Evolutionary conservation across 768 basidiomycete species (phyloP).

Genomic region (Psilocybe subaeruginosa): DNA sequence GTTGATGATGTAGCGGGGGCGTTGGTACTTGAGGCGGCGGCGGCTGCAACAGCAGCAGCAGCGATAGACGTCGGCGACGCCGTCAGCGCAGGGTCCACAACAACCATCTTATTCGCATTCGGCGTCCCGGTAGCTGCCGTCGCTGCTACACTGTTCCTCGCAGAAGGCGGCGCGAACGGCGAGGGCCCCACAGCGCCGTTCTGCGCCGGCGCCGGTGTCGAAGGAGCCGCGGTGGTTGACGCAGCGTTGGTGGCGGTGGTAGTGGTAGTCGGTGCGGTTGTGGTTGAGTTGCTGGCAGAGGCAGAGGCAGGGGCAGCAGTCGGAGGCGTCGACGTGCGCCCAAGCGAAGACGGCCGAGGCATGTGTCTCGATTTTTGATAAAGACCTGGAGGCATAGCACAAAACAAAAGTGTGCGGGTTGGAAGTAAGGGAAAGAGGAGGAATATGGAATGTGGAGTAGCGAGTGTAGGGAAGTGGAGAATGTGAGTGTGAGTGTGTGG

Average conservation of each 20-base stretch:
- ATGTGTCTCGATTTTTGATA: conserved; percentile 85
- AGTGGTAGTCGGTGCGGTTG: not conserved
- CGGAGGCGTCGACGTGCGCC: conserved; percentile 37
- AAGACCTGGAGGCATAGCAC: conserved; percentile 56
- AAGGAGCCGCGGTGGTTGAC: conserved; percentile 24
- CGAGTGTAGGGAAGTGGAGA: too few relatives aligned
- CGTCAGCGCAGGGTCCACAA: conserved; percentile 4
- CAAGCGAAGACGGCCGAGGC: conserved; percentile 69
- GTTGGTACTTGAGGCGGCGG: not conserved
- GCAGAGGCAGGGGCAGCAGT: conserved; percentile 13
- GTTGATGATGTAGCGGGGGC: not conserved
- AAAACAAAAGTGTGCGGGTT: too few relatives aligned
- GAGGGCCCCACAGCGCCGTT: conserved; percentile 35
- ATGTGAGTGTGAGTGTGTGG: not conserved
- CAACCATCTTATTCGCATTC: conserved; percentile 2
- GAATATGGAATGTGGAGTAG: too few relatives aligned
- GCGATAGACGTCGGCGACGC: conserved; percentile 19
- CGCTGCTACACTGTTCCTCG: conserved; percentile 13
- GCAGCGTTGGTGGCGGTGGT: not conserved
- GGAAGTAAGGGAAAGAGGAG: conserved; percentile 16
- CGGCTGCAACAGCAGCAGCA: conserved; percentile 16
- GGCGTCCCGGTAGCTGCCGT: conserved; percentile 10
- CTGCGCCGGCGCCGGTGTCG: conserved; percentile 17
- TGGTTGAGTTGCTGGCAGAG: not conserved
- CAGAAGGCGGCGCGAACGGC: conserved; percentile 29